Evolutionary conservation across 768 basidiomycete species (phyloP), one percentile per base, ranked within the genome.

Genomic region (Daedaleopsis sinensis): DNA sequence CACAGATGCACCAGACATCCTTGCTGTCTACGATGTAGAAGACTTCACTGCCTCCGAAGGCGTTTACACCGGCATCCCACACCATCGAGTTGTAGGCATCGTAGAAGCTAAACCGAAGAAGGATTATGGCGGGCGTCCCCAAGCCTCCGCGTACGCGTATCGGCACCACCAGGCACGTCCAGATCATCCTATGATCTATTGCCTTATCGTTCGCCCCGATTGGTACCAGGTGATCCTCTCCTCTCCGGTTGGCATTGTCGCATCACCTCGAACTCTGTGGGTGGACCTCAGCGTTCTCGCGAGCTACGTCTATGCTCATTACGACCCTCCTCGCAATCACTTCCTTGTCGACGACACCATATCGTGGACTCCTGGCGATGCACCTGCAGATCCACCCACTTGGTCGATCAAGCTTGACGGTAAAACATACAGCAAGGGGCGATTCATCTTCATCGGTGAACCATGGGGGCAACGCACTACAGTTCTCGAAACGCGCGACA

Each of bases 211-310:
- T 19, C 38, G 27, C 32, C 42, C 52, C 3, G 35, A 54, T 5
- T 15, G 43, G 23, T 59, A 53, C 43, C 58, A 59, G 46, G 44
- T 59, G 27, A 38, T 59, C 43, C 46, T 47, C 36, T 53, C 58
- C 10, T 52, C 51, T 19, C 58, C 58, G 10, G 7, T 38, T 32
- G 52, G 52, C 32, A n/a, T 48, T 0, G 35, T 32, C 32, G 35
- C 35, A 6, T 59, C 58, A 5, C 36, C 36, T 1, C 7, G 24
- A 11, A 59, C n/a, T 18, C 52, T n/a, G 0, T 59, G 58, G 58
- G 23, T 3, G 12, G 44, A 59, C 37, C 36, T 47, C 38, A 23
- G 47, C 3, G 1, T 43, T 9, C 42, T 59, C 18, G 39, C 42
- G 16, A 27, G 52, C 6, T 54, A 53, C 37, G 44, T 59, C n/a